Base-by-base conservation (phyloP, 2,329 filamentous ascomycete species). In the Knufia petricola region DNA sequence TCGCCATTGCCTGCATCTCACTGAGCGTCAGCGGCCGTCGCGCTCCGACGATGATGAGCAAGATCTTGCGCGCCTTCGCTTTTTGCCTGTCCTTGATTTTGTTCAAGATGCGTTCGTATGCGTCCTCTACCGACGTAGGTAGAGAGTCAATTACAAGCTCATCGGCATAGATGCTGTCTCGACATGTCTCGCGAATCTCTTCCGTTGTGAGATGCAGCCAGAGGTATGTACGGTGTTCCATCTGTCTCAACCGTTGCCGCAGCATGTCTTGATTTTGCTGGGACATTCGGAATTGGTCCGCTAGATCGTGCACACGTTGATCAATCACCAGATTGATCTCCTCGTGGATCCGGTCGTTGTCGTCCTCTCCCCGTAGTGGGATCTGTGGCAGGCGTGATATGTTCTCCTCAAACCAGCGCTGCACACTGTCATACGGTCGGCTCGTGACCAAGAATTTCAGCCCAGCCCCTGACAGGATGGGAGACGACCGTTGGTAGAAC, bases 371-470 rank as follows among this genome's bases (percentile, higher is more conserved):
- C 9, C 50, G 47, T 13, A 59, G 38, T 1, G 49, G 52, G 17
- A 60, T 49, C 9, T 24, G 46, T 17, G 54, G 52, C 1, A 55
- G 39, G 43, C 48, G 6, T 3, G 23, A 13, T 7, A 46, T 20
- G 21, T 20, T 26, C 8, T 37, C 31, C 53, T 51, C 44, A 61
- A 63, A 28, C 24, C 48, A 13, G 31, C 26, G 17, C 40, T 50
- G 13, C 10, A 65, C 63, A 0, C 59, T 39, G 1, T 51, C 36
- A 47, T 64, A 63, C 0, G 61, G 59, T 2, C 63, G 58, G 45
- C 63, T 65, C 0, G 61, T 66, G 4, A 58, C 47, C 3, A 59
- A 39, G 45, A 60, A 55, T 46, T 59, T 62, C 15, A 60, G 43
- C 32, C 42, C 23, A 2, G 37, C 26, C 8, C 32, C 28, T 46